A percentile compares a stretch with the other conserved stretches of the same genome.
phyloP scores from a whole-genome alignment of 2,329 filamentous ascomycete species.

The Bertia moriformis region DNA sequence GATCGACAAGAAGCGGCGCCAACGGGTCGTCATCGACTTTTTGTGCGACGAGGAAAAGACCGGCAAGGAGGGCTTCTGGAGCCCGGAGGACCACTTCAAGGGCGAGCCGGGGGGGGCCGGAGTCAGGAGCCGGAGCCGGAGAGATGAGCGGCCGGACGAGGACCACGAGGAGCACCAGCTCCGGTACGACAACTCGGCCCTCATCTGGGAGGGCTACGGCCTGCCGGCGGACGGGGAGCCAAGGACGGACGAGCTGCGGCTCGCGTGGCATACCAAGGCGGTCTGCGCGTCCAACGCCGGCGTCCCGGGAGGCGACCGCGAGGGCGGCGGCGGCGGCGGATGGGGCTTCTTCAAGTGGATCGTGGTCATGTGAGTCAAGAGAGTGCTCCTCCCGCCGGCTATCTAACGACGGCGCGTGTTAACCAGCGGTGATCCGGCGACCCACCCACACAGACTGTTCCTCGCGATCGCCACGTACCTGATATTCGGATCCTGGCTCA shows the following conservation, averaged over 20 bases:
- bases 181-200: conserved; percentile 10
- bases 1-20: conserved; percentile 23
- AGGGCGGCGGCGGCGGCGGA: conserved; percentile 19
- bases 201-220: conserved; percentile 8
- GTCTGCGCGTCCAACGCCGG: conserved; percentile 47
- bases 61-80: conserved; percentile 59
- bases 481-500: conserved; percentile 59
- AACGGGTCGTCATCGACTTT: conserved; percentile 73
- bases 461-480: conserved; percentile 48
- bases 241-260: background rate
- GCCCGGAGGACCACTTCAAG: conserved; percentile 38
- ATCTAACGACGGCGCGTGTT: no score
- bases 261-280: conserved; percentile 23
- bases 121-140: conserved; percentile 5
- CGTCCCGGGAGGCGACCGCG: conserved; percentile 24
- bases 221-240: background rate
- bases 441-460: conserved; percentile 32
- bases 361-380: conserved; percentile 50
- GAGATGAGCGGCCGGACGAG: conserved; percentile 10
- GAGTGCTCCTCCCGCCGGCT: no score
- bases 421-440: conserved; percentile 2
- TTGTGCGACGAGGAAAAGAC: conserved; percentile 61
- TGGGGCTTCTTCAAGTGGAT: conserved; percentile 64
- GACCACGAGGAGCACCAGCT: background rate
- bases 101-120: conserved; percentile 3